Percentiles rank a stretch among this genome's conserved stretches.
Evolutionary conservation across 31 red algal genomes (phyloP).

Genomic region (Asparagopsis taxiformis): DNA sequence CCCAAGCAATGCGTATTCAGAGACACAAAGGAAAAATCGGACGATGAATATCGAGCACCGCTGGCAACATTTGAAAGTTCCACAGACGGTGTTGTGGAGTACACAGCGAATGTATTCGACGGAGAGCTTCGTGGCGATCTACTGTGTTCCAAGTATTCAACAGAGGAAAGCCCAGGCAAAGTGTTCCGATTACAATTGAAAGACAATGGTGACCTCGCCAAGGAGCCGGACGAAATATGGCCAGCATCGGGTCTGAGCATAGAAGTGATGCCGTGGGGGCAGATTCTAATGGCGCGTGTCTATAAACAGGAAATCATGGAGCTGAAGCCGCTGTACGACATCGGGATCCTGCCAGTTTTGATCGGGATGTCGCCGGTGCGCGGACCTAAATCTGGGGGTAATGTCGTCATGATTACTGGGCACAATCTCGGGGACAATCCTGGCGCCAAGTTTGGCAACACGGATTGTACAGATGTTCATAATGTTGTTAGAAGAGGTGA

Average conservation of each 20-base stretch:
- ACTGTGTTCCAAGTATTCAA: conserved; percentile 22
- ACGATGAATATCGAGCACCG: conserved; percentile 10
- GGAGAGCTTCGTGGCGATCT: conserved; percentile 19
- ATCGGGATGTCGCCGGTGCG: conserved; percentile 11
- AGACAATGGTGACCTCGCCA: background rate
- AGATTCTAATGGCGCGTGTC: conserved; percentile 26
- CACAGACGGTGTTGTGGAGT: conserved; percentile 31
- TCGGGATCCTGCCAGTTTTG: background rate
- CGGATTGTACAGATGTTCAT: background rate
- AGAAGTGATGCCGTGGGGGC: conserved; percentile 6
- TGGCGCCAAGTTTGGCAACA: conserved; percentile 8
- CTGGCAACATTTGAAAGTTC: conserved; percentile 9
- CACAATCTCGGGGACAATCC: conserved; percentile 10
- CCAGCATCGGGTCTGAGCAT: conserved; percentile 5
- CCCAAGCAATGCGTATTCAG: conserved; percentile 20
- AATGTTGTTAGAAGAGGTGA: conserved; percentile 7
- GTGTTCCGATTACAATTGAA: conserved; percentile 16
- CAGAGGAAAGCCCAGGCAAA: background rate
- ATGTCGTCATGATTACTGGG: conserved; percentile 20
- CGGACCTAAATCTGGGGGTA: conserved; percentile 25
- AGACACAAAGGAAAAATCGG: background rate
- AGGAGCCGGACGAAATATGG: background rate
- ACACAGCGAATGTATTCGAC: conserved; percentile 12
- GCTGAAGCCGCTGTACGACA: background rate
- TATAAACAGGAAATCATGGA: conserved; percentile 11